A percentile compares a stretch with the other conserved stretches of the same genome.
These are phyloP conservation scores for Prunus fruticosa DNA, from an alignment of 306 rosid species.

Conservation along the genomic window DNA sequence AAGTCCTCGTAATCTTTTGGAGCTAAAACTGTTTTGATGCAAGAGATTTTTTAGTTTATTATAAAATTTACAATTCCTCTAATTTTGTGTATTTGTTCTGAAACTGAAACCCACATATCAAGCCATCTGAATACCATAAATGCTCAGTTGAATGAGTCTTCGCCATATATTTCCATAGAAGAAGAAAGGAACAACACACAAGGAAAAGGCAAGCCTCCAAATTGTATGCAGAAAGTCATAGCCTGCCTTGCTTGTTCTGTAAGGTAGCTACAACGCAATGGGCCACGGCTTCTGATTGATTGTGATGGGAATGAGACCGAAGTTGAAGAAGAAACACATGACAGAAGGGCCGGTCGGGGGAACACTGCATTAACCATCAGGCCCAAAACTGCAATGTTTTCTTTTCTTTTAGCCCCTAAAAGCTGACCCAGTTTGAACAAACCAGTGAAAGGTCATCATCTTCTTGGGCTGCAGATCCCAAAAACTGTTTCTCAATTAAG, in stretches of 20 bases:
- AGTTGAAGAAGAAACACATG: background rate
- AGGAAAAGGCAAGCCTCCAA: too few species aligned
- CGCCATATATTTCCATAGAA: too few species aligned
- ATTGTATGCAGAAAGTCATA: too few species aligned
- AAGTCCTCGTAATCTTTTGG: too few species aligned
- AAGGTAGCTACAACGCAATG: background rate
- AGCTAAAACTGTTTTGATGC: too few species aligned
- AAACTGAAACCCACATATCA: too few species aligned
- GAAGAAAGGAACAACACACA: too few species aligned
- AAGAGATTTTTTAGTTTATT: too few species aligned
- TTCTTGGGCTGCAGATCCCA: slow-evolving; percentile 34
- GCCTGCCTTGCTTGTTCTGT: background rate
- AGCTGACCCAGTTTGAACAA: slow-evolving; percentile 15
- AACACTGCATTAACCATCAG: background rate
- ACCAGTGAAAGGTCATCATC: slow-evolving; percentile 28
- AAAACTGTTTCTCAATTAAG: slow-evolving; percentile 21
- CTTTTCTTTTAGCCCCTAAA: background rate
- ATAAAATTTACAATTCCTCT: too few species aligned
- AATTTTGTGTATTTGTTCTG: too few species aligned
- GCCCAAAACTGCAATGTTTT: background rate
- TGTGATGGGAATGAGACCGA: slow-evolving; percentile 1
- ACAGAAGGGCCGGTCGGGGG: slow-evolving; percentile 8
- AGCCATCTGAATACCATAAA: too few species aligned
- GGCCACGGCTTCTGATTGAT: background rate
- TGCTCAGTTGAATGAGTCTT: too few species aligned